These are phyloP conservation scores for Phaeosphaeriaceae sp. DNA, from an alignment of 2,329 filamentous ascomycete genomes.

Conservation along the genomic window DNA sequence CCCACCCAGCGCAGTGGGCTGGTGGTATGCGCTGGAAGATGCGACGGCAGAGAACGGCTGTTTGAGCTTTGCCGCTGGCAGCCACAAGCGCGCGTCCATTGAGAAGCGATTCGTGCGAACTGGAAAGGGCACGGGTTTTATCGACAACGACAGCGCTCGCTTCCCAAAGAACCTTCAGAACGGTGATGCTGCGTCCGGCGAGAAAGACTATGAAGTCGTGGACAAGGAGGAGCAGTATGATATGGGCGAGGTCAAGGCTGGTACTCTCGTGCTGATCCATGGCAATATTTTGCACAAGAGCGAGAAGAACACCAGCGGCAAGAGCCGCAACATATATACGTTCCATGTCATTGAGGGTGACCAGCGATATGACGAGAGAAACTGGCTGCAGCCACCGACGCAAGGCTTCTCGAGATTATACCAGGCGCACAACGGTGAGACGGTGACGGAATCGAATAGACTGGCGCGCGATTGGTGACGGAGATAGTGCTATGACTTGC, in stretches of 20 bases:
- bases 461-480: slow-evolving; percentile 23
- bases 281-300: slow-evolving; percentile 96
- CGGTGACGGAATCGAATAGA: slow-evolving; percentile 8
- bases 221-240: slow-evolving; percentile 67
- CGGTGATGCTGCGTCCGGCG: slow-evolving; percentile 39
- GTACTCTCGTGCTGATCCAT: slow-evolving; percentile 90
- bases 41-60: slow-evolving; percentile 87
- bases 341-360: slow-evolving; percentile 95
- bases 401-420: slow-evolving; percentile 79
- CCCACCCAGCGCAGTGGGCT: slow-evolving; percentile 87
- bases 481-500: slow-evolving; percentile 45
- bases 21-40: slow-evolving; percentile 97
- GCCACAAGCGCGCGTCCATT: slow-evolving; percentile 76
- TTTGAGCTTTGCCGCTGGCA: slow-evolving; percentile 83
- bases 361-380: slow-evolving; percentile 79
- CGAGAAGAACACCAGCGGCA: slow-evolving; percentile 85
- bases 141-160: slow-evolving; percentile 68
- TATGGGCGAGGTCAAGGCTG: slow-evolving; percentile 86
- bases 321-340: slow-evolving; percentile 93
- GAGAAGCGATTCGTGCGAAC: slow-evolving; percentile 76
- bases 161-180: slow-evolving; percentile 63
- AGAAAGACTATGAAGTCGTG: slow-evolving; percentile 28
- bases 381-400: slow-evolving; percentile 89
- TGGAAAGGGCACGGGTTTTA: slow-evolving; percentile 54
- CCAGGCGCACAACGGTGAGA: slow-evolving; percentile 8